Conservation (phyloP, 108 stramenopile species). For the Cyclotella choctawhatcheeana region DNA sequence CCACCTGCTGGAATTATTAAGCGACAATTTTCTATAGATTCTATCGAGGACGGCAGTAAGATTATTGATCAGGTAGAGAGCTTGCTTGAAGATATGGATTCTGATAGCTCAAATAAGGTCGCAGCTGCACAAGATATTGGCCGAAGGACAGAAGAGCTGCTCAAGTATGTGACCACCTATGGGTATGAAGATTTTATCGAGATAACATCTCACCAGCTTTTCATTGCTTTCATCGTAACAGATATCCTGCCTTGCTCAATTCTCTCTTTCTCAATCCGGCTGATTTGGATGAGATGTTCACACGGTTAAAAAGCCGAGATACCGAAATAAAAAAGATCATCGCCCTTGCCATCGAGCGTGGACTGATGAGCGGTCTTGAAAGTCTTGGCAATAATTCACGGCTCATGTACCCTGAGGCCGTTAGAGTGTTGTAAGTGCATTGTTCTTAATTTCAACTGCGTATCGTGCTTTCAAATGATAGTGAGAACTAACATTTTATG, state of each 20-base stretch:
- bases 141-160: constrained; percentile 61
- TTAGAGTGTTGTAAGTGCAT: constrained; percentile 68
- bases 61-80: constrained; percentile 47
- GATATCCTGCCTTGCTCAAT: constrained; percentile 65
- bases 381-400: constrained; percentile 49
- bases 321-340: constrained; percentile 45
- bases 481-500: too few species aligned
- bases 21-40: constrained; percentile 46
- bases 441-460: too few species aligned
- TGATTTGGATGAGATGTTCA: constrained; percentile 64
- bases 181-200: too few species aligned
- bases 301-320: constrained; percentile 35
- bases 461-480: too few species aligned
- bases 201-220: too few species aligned
- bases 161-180: constrained; percentile 31
- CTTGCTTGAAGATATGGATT: constrained; percentile 42
- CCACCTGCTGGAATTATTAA: constrained; percentile 6
- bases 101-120: constrained; percentile 14
- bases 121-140: constrained; percentile 52
- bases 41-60: constrained; percentile 26
- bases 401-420: constrained; percentile 69
- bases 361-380: constrained; percentile 64
- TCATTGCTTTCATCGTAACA: not conserved
- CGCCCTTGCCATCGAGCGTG: constrained; percentile 63
- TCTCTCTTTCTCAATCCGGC: constrained; percentile 68